Conservation (phyloP, 1,284 basidiomycete species). For the Trichosporon sp. region DNA sequence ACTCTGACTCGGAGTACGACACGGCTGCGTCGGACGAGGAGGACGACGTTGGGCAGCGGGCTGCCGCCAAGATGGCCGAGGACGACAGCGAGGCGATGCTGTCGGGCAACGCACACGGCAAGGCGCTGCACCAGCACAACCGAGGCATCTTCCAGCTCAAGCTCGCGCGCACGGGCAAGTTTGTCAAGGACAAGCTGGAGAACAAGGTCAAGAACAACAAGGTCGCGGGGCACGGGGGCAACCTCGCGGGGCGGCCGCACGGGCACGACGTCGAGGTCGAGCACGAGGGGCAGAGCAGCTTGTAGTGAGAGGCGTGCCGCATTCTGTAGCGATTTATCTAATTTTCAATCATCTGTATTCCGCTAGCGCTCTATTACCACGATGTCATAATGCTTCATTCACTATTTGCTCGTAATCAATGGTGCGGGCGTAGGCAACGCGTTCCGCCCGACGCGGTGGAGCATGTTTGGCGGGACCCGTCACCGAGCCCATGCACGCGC, state of each 20-base stretch:
- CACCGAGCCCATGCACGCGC: too few species aligned
- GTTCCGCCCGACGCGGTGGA: too few species aligned
- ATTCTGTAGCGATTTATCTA: neutral
- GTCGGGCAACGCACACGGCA: slow-evolving; percentile 31
- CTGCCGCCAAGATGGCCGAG: slow-evolving; percentile 15
- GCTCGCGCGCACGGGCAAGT: slow-evolving; percentile 43
- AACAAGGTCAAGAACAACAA: slow-evolving; percentile 29
- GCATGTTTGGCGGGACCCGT: too few species aligned
- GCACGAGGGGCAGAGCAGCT: slow-evolving; percentile 40
- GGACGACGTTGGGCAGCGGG: neutral
- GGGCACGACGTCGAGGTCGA: slow-evolving; percentile 44
- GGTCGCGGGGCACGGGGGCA: slow-evolving; percentile 13
- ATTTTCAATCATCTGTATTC: neutral
- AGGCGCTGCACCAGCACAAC: slow-evolving; percentile 40
- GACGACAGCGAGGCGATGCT: slow-evolving; percentile 28
- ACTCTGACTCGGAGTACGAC: slow-evolving; percentile 10
- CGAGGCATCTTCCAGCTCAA: slow-evolving; percentile 49
- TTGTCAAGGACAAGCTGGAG: slow-evolving; percentile 46
- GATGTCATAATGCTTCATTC: neutral
- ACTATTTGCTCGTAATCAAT: too few species aligned
- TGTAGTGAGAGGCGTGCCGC: too few species aligned
- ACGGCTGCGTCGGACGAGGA: slow-evolving; percentile 9
- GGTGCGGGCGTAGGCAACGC: too few species aligned
- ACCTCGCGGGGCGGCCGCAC: slow-evolving; percentile 24
- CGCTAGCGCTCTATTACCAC: neutral